A percentile compares a stretch with the other conserved stretches of the same genome.
Conservation (phyloP, 2,329 filamentous ascomycete genomes). For the Thielaviopsis ethacetica region DNA sequence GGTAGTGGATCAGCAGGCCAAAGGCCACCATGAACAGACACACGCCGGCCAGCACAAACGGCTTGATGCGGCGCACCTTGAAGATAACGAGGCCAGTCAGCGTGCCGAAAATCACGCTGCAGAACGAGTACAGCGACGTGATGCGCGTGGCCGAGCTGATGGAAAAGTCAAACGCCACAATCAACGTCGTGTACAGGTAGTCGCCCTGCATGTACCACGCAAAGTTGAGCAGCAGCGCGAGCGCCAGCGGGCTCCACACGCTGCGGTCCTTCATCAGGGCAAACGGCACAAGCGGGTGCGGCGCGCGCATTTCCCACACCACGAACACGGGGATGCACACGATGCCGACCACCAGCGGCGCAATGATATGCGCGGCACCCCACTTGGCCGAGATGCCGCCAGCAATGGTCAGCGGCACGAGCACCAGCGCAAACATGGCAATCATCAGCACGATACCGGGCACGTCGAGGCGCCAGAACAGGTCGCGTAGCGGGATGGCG, state of each 20-base stretch:
- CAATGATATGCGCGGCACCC: slow-evolving; percentile 24
- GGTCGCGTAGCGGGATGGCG: slow-evolving; percentile 20
- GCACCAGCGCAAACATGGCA: slow-evolving; percentile 29
- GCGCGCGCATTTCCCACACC: slow-evolving; percentile 29
- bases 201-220: slow-evolving; percentile 47
- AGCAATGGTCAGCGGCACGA: slow-evolving; percentile 29
- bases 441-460: slow-evolving; percentile 29
- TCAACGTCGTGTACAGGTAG: slow-evolving; percentile 46
- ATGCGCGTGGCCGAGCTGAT: slow-evolving; percentile 41
- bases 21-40: slow-evolving; percentile 47
- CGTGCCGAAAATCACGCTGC: slow-evolving; percentile 40
- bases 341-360: slow-evolving; percentile 28
- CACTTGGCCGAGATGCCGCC: slow-evolving; percentile 25
- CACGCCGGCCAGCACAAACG: slow-evolving; percentile 46
- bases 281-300: slow-evolving; percentile 44
- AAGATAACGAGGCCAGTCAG: slow-evolving; percentile 40
- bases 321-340: slow-evolving; percentile 34
- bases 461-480: slow-evolving; percentile 31
- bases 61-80: slow-evolving; percentile 41
- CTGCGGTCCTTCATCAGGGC: slow-evolving; percentile 42
- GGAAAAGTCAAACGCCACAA: slow-evolving; percentile 44
- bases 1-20: slow-evolving; percentile 45
- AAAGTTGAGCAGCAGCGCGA: slow-evolving; percentile 39
- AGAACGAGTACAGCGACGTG: slow-evolving; percentile 39
- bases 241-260: slow-evolving; percentile 47